phyloP scores from a whole-genome alignment of 352 stramenopile species.

The Globisporangium apiculatum region DNA sequence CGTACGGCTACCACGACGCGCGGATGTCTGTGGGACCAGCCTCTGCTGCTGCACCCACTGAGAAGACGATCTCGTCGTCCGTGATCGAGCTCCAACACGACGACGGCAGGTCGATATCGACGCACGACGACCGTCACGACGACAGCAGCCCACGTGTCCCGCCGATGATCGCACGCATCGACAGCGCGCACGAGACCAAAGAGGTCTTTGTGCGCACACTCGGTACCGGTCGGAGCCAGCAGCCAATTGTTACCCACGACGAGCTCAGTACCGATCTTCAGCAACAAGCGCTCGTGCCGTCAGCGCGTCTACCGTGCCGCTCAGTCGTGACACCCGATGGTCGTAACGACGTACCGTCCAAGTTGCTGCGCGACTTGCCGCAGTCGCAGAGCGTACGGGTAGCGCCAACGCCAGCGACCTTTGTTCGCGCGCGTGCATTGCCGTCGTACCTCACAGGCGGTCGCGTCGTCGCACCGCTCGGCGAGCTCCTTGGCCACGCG shows the following conservation, averaged over 20 bases:
- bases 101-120: constrained; percentile 4
- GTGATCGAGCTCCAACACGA: constrained; percentile 13
- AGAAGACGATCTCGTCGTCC: not conserved
- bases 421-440: not conserved
- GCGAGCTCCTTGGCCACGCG: constrained; percentile 64
- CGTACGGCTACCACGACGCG: constrained; percentile 6
- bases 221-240: not conserved
- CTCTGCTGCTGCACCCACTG: not conserved
- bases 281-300: not conserved
- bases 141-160: constrained; percentile 5
- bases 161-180: constrained; percentile 15
- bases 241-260: not conserved
- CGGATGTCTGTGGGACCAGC: not conserved
- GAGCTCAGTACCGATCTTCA: not conserved
- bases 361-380: not conserved
- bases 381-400: constrained; percentile 4
- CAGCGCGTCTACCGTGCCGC: not conserved
- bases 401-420: too few species aligned
- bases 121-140: not conserved
- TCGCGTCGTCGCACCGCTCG: constrained; percentile 40
- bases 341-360: not conserved
- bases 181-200: constrained; percentile 50
- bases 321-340: not conserved
- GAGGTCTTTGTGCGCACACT: constrained; percentile 42
- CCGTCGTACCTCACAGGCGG: constrained; percentile 64